phyloP scores from a whole-genome alignment of 2,329 filamentous ascomycete genomes.

The Cytospora mali region DNA sequence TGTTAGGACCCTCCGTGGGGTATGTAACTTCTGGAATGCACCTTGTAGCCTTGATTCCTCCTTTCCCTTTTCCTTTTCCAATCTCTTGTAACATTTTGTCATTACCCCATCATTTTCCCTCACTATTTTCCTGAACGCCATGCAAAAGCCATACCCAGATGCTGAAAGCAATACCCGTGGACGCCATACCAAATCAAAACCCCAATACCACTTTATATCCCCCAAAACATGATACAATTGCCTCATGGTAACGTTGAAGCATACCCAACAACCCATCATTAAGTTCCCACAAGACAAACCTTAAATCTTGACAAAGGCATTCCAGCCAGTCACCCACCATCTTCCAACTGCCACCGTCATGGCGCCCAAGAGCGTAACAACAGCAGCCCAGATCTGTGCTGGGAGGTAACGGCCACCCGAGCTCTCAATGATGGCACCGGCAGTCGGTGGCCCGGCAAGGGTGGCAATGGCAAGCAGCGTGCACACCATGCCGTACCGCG shows the following conservation, averaged over 20 bases:
- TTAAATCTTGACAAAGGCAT: background rate
- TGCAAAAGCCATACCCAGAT: background rate
- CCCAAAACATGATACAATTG: background rate
- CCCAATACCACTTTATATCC: background rate
- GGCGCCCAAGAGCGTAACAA: background rate
- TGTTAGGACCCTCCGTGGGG: background rate
- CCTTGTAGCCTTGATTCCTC: background rate
- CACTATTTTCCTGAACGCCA: background rate
- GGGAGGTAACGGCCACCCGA: background rate
- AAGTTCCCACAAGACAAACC: background rate
- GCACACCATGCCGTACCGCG: background rate
- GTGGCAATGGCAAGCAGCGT: background rate
- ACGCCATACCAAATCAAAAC: background rate
- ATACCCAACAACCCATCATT: background rate
- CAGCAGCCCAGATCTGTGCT: constrained; percentile 3
- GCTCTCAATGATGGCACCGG: background rate
- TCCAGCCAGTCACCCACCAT: constrained; percentile 1
- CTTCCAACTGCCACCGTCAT: background rate
- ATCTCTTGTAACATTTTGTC: background rate
- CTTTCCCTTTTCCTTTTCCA: background rate
- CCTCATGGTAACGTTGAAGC: background rate
- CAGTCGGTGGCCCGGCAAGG: background rate
- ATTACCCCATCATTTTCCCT: background rate
- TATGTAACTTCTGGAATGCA: background rate
- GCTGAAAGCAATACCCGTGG: background rate